Evolutionary conservation across 169 alveolate genomes (phyloP).

Genomic region (Plasmodium ovale): DNA sequence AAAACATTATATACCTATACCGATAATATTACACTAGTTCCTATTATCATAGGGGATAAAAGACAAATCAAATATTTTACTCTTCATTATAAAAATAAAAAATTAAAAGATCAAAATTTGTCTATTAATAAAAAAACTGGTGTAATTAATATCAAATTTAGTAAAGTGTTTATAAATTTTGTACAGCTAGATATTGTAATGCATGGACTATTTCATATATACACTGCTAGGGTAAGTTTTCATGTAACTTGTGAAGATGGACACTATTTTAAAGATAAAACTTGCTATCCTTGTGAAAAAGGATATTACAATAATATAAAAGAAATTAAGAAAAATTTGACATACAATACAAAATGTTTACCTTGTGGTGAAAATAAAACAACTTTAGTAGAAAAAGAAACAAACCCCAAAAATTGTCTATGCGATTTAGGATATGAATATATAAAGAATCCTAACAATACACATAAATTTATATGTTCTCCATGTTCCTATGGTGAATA

Average conservation of each 20-base stretch:
- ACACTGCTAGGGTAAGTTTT: constrained; percentile 28
- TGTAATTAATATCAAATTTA: constrained; percentile 11
- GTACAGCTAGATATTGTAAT: constrained; percentile 42
- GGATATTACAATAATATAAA: constrained; percentile 85
- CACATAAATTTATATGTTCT: constrained; percentile 33
- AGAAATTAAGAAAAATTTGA: constrained; percentile 60
- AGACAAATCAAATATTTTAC: constrained; percentile 39
- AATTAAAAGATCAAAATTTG: constrained; percentile 39
- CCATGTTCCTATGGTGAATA: constrained; percentile 76
- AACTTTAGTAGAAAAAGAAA: constrained; percentile 76
- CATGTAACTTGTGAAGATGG: constrained; percentile 76
- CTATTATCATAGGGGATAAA: constrained; percentile 65
- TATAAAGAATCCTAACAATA: constrained; percentile 37
- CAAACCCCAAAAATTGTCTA: constrained; percentile 61
- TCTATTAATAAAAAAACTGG: constrained; percentile 62
- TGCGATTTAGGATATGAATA: constrained; percentile 80
- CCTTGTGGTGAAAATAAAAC: constrained; percentile 80
- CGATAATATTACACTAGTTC: constrained; percentile 11
- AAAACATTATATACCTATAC: constrained; percentile 12
- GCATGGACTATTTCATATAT: constrained; percentile 73
- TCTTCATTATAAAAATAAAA: neutral
- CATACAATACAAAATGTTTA: constrained; percentile 63
- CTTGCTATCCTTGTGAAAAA: constrained; percentile 82
- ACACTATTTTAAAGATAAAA: constrained; percentile 59
- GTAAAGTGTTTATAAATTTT: neutral